Percentiles rank a stretch among this genome's conserved stretches.
These are phyloP conservation scores for Cercophora samala DNA, from an alignment of 495 filamentous ascomycete genomes.

Conservation along the genomic window DNA sequence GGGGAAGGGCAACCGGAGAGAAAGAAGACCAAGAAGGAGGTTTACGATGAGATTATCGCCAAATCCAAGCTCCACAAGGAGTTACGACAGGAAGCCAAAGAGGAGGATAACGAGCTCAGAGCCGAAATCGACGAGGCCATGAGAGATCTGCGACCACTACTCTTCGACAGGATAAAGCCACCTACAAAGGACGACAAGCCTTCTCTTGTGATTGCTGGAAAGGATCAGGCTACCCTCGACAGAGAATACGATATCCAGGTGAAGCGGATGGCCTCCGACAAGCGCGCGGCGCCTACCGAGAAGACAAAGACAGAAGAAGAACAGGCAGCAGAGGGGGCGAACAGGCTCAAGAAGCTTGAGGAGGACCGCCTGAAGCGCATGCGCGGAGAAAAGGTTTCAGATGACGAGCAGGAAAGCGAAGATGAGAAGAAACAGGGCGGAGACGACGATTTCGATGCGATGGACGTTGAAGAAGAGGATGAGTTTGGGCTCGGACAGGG, in stretches of 20 bases:
- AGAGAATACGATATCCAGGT: conserved; percentile 82
- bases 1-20: conserved; percentile 60
- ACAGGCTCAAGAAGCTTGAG: conserved; percentile 73
- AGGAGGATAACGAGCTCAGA: conserved; percentile 84
- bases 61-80: conserved; percentile 91
- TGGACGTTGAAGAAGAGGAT: conserved; percentile 47
- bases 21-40: conserved; percentile 90
- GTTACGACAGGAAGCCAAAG: conserved; percentile 78
- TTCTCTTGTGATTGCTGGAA: conserved; percentile 56
- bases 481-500: conserved; percentile 56
- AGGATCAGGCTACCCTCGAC: conserved; percentile 61
- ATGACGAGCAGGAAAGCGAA: conserved; percentile 50
- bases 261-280: conserved; percentile 75
- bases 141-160: conserved; percentile 69
- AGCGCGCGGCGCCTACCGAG: conserved; percentile 76
- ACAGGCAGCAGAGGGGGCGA: conserved; percentile 68
- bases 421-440: conserved; percentile 44
- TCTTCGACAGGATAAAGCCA: conserved; percentile 44
- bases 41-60: conserved; percentile 95
- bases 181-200: conserved; percentile 40
- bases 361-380: conserved; percentile 69
- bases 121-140: conserved; percentile 60
- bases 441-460: conserved; percentile 23
- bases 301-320: conserved; percentile 91
- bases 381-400: conserved; percentile 58